phyloP scores from a whole-genome alignment of 495 filamentous ascomycete species.

The Annulohypoxylon nitens region DNA sequence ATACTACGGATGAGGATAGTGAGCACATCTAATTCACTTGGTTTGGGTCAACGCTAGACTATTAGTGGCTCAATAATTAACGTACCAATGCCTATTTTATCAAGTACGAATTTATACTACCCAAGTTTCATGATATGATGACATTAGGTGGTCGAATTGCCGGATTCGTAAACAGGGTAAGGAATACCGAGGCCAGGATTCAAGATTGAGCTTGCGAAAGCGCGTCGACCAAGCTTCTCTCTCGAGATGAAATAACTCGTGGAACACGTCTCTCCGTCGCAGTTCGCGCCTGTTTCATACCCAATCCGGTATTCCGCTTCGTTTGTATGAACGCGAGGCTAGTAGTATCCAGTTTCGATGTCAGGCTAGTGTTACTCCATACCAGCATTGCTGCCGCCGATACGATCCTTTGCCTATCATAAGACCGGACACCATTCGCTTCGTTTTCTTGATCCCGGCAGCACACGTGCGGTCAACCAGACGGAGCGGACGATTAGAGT shows the following conservation, averaged over 20 bases:
- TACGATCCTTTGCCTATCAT: constrained; percentile 1
- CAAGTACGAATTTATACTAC: constrained; percentile 16
- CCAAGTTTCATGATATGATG: constrained; percentile 13
- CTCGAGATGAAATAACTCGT: constrained; percentile 17
- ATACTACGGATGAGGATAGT: constrained; percentile 4
- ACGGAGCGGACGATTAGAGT: neutral
- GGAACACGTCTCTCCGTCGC: constrained; percentile 13
- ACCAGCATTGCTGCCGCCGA: neutral
- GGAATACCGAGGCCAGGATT: constrained; percentile 15
- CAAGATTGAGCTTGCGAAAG: constrained; percentile 21
- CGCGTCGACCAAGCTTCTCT: constrained; percentile 24
- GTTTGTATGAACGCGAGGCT: constrained; percentile 3
- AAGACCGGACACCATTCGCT: neutral
- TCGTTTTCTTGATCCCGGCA: neutral
- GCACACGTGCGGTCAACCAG: neutral
- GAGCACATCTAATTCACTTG: neutral
- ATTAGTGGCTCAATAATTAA: constrained; percentile 26
- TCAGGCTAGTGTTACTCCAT: constrained; percentile 17
- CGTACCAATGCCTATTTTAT: neutral
- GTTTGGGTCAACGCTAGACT: constrained; percentile 5
- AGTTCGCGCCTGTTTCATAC: constrained; percentile 18
- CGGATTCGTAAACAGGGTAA: constrained; percentile 7
- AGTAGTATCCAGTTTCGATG: constrained; percentile 34
- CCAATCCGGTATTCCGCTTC: constrained; percentile 14
- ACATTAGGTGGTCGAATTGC: constrained; percentile 6